Evolutionary conservation across 805 yeast genomes (phyloP).

Genomic region (Scheffersomyces ergatensis): DNA sequence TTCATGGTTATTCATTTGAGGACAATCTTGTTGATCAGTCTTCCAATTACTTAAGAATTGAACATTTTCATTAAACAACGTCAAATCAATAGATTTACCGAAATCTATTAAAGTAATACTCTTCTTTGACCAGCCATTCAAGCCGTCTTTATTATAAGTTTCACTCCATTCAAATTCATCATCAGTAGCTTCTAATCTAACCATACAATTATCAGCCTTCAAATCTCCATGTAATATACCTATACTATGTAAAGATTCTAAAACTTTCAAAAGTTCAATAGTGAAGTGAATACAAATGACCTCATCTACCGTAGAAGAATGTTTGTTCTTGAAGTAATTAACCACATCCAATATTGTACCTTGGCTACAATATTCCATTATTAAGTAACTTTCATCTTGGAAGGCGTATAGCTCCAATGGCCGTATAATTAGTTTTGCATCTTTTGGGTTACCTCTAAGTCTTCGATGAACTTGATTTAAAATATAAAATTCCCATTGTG

Average conservation of each 20-base stretch:
- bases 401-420: slow-evolving; percentile 54
- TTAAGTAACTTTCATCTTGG: slow-evolving; percentile 65
- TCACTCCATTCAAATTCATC: slow-evolving; percentile 12
- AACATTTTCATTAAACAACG: slow-evolving; percentile 45
- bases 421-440: slow-evolving; percentile 39
- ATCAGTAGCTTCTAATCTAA: slow-evolving; percentile 41
- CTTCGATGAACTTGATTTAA: slow-evolving; percentile 55
- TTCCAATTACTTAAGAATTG: slow-evolving; percentile 61
- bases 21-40: slow-evolving; percentile 68
- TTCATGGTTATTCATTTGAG: slow-evolving; percentile 55
- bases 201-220: slow-evolving; percentile 84
- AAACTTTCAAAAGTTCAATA: slow-evolving; percentile 56
- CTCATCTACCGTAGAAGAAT: slow-evolving; percentile 49
- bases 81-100: slow-evolving; percentile 75
- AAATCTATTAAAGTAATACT: slow-evolving; percentile 74
- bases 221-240: slow-evolving; percentile 83
- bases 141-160: slow-evolving; percentile 30
- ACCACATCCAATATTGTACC: slow-evolving; percentile 75
- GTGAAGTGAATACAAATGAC: slow-evolving; percentile 59
- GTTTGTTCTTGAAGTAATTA: slow-evolving; percentile 38
- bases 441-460: slow-evolving; percentile 7
- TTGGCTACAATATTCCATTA: slow-evolving; percentile 61
- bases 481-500: slow-evolving; percentile 81
- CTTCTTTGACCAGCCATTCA: slow-evolving; percentile 46
- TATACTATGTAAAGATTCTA: slow-evolving; percentile 59